phyloP scores from a whole-genome alignment of 345 rosid genomes.

The Moricandia arvensis region DNA sequence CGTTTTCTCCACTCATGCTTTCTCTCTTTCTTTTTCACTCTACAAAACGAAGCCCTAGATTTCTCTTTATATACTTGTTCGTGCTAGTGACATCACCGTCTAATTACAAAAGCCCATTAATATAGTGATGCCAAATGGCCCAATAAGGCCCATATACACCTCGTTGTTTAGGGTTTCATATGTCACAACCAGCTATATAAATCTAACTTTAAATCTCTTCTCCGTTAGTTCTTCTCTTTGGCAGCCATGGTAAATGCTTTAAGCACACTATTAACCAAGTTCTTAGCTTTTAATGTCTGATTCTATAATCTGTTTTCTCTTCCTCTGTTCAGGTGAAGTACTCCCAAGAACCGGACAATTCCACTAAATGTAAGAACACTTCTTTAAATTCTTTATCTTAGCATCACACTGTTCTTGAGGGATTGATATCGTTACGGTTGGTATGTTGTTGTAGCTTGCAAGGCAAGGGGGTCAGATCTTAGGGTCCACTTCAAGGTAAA shows the following conservation, averaged over 20 bases:
- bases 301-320: background rate
- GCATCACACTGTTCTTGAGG: background rate
- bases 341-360: conserved; percentile 68
- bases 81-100: background rate
- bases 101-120: background rate
- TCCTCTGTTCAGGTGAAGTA: conserved; percentile 54
- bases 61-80: background rate
- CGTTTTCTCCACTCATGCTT: conserved; percentile 31
- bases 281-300: background rate
- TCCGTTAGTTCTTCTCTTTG: background rate
- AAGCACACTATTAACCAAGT: background rate
- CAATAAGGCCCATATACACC: background rate
- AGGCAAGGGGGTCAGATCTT: conserved; percentile 72
- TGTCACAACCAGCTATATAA: conserved; percentile 1
- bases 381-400: background rate
- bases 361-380: conserved; percentile 62
- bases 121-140: background rate
- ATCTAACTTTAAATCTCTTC: background rate
- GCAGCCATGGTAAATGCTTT: conserved; percentile 25
- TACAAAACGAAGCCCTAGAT: conserved; percentile 23
- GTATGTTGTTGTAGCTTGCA: conserved; percentile 53
- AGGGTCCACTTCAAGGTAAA: conserved; percentile 78
- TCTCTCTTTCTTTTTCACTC: background rate
- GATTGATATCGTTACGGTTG: background rate
- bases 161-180: conserved; percentile 23